These are phyloP conservation scores for Sordariomycetes sp. DNA, from an alignment of 2,329 filamentous ascomycete species.

Conservation along the genomic window DNA sequence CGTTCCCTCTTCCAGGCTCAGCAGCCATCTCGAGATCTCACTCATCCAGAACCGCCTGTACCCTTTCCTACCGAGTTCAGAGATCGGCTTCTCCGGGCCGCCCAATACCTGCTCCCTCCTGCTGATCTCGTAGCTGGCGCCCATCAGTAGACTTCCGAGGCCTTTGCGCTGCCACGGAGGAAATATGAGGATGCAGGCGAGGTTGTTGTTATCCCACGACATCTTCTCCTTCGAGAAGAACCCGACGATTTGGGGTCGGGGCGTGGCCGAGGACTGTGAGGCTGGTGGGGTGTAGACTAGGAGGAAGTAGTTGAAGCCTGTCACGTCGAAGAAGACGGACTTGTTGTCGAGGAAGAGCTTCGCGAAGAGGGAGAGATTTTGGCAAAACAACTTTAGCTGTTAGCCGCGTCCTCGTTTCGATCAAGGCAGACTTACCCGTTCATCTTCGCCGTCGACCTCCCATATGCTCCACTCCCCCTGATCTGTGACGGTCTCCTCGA, in stretches of 20 bases:
- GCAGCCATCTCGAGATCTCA: slow-evolving; percentile 66
- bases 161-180: slow-evolving; percentile 92
- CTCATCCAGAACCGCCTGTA: slow-evolving; percentile 83
- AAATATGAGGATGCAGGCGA: slow-evolving; percentile 93
- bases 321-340: slow-evolving; percentile 95
- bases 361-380: slow-evolving; percentile 91
- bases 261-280: slow-evolving; percentile 6
- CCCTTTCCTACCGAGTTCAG: slow-evolving; percentile 71
- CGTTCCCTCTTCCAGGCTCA: slow-evolving; percentile 32
- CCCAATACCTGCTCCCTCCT: slow-evolving; percentile 74
- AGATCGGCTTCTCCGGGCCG: slow-evolving; percentile 89
- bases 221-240: slow-evolving; percentile 99
- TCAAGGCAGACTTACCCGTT: slow-evolving; percentile 46
- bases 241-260: slow-evolving; percentile 55
- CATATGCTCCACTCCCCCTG: slow-evolving; percentile 77
- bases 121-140: slow-evolving; percentile 86
- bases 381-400: slow-evolving; percentile 63
- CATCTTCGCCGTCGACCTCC: slow-evolving; percentile 83
- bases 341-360: slow-evolving; percentile 98
- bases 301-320: slow-evolving; percentile 89
- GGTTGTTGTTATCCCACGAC: slow-evolving; percentile 97
- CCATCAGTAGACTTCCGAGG: slow-evolving; percentile 82
- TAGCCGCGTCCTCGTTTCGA: slow-evolving; percentile 1
- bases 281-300: slow-evolving; percentile 59
- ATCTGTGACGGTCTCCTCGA: slow-evolving; percentile 38